Evolutionary conservation across 176 grass and related monocot genomes (phyloP).

Genomic region (Eremochloa ophiuroides): DNA sequence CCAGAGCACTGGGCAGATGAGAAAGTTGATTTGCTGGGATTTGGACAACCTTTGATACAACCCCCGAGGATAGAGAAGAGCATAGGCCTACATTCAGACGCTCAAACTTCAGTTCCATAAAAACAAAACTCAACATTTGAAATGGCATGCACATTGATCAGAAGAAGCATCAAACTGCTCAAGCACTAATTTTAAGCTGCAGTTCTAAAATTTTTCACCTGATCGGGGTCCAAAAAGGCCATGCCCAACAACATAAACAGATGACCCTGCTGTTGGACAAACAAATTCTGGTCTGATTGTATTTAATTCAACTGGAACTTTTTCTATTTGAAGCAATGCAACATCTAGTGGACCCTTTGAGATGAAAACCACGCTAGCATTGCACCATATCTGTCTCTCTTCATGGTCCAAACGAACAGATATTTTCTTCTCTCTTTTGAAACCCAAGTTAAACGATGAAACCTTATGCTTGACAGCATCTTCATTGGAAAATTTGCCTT

Average conservation of each 20-base stretch:
- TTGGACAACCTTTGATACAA: conserved; percentile 74
- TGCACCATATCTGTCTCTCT: conserved; percentile 54
- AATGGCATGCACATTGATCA: conserved; percentile 19
- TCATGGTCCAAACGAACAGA: conserved; percentile 62
- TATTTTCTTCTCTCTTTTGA: conserved; percentile 62
- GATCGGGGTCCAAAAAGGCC: conserved; percentile 88
- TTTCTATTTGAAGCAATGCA: conserved; percentile 79
- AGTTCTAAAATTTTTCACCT: conserved; percentile 38
- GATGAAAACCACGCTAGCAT: conserved; percentile 76
- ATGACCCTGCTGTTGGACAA: conserved; percentile 58
- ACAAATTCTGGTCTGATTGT: conserved; percentile 64
- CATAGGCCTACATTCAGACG: conserved; percentile 48
- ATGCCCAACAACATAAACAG: conserved; percentile 75
- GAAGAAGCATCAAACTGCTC: conserved; percentile 24
- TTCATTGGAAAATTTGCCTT: conserved; percentile 26
- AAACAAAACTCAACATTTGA: neutral
- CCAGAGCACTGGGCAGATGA: conserved; percentile 9
- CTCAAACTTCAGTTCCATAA: conserved; percentile 8
- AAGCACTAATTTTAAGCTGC: neutral
- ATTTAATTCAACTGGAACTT: conserved; percentile 48
- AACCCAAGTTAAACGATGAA: conserved; percentile 46
- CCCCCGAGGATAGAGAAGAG: conserved; percentile 73
- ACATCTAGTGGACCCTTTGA: conserved; percentile 85
- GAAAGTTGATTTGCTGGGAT: conserved; percentile 35
- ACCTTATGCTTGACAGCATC: conserved; percentile 40